phyloP scores from a whole-genome alignment of 352 stramenopile species.

The Pythium pyrilobum region DNA sequence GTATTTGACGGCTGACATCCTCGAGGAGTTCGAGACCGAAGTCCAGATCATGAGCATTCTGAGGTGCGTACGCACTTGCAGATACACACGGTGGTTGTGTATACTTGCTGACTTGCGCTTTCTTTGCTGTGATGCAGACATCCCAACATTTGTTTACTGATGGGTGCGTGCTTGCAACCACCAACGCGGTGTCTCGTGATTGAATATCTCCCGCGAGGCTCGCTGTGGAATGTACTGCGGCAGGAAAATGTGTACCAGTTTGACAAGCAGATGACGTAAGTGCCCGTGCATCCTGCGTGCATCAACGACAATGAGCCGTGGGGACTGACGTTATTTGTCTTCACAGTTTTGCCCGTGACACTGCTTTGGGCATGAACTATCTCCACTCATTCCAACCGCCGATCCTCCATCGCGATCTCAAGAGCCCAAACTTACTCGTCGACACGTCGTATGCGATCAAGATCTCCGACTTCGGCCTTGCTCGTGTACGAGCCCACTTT shows the following conservation, averaged over 20 bases:
- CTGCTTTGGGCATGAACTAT: conserved; percentile 85
- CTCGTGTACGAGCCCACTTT: conserved; percentile 74
- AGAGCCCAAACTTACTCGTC: conserved; percentile 81
- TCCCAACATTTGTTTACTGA: conserved; percentile 83
- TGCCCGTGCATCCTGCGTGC: too few relatives aligned
- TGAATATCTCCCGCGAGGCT: conserved; percentile 76
- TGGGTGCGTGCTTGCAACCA: conserved; percentile 77
- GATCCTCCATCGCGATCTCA: conserved; percentile 84
- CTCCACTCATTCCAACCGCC: conserved; percentile 82
- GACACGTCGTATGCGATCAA: conserved; percentile 79
- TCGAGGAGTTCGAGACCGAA: conserved; percentile 85
- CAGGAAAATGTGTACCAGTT: conserved; percentile 71
- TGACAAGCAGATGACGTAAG: conserved; percentile 64
- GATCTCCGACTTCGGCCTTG: conserved; percentile 87
- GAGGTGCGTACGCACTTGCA: conserved; percentile 30
- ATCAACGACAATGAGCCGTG: too few relatives aligned
- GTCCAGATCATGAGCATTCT: conserved; percentile 90
- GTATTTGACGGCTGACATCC: conserved; percentile 74
- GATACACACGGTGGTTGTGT: neutral
- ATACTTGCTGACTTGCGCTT: neutral
- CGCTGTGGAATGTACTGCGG: conserved; percentile 82
- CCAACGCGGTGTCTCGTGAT: conserved; percentile 82
- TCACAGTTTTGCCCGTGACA: conserved; percentile 69
- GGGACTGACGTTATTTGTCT: neutral
- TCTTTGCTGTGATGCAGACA: conserved; percentile 32